Evolutionary conservation across 192 early-diverging fungal species (phyloP).

Genomic region (Backusella morwellensis): DNA sequence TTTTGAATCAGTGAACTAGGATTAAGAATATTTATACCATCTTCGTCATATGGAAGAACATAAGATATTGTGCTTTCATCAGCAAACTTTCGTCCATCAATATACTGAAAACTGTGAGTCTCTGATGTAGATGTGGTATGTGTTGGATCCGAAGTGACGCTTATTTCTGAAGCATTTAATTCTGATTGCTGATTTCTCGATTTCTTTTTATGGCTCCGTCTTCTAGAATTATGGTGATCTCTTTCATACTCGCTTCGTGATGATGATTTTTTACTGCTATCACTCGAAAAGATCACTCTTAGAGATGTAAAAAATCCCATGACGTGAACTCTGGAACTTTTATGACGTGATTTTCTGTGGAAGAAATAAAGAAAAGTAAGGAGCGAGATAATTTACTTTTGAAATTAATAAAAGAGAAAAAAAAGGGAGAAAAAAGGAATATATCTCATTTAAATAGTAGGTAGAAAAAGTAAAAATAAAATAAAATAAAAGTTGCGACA

Average conservation of each 20-base stretch:
- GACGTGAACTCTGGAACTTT: not conserved
- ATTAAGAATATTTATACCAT: slow-evolving; percentile 22
- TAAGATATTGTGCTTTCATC: slow-evolving; percentile 39
- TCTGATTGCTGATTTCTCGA: not conserved
- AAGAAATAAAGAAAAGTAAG: not conserved
- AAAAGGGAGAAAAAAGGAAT: not conserved
- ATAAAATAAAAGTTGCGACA: not conserved
- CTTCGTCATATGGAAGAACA: slow-evolving; percentile 51
- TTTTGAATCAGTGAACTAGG: not conserved
- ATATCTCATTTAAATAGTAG: not conserved
- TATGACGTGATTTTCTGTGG: not conserved
- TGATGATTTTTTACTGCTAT: slow-evolving; percentile 4
- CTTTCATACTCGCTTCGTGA: not conserved
- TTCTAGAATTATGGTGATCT: not conserved
- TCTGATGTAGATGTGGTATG: not conserved
- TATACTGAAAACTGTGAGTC: not conserved
- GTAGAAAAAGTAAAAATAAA: not conserved
- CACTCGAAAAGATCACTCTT: not conserved
- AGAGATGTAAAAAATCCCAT: slow-evolving; percentile 5
- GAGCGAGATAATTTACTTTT: not conserved
- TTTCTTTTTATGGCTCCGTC: not conserved
- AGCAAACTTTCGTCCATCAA: slow-evolving; percentile 36
- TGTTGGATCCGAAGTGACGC: not conserved
- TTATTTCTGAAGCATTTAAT: not conserved
- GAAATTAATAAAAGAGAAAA: not conserved